Conservation (phyloP, 495 filamentous ascomycete species). For the Daldinia vernicosa region DNA sequence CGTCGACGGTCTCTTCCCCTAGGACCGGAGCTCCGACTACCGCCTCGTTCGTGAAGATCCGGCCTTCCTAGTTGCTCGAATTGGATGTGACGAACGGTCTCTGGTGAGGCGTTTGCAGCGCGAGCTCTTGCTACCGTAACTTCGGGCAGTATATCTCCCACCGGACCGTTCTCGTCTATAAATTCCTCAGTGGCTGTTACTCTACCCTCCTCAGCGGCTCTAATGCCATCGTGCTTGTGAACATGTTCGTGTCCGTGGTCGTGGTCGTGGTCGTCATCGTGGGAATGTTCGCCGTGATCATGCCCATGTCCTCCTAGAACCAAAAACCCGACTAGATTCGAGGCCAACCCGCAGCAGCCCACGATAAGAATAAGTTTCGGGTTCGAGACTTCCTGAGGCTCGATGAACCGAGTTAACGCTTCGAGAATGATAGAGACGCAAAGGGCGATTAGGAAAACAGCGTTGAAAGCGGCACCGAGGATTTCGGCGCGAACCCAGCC, state of each 20-base stretch:
- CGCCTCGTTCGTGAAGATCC: constrained; percentile 42
- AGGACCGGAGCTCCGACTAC: constrained; percentile 47
- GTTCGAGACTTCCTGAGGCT: constrained; percentile 84
- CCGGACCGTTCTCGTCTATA: constrained; percentile 45
- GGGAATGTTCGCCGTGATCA: constrained; percentile 64
- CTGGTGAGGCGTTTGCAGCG: constrained; percentile 39
- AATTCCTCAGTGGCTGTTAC: constrained; percentile 26
- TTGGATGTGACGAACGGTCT: constrained; percentile 49
- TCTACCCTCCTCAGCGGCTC: constrained; percentile 44
- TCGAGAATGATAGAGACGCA: constrained; percentile 96
- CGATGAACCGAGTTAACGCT: constrained; percentile 86
- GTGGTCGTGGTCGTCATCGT: constrained; percentile 55
- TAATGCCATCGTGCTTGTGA: constrained; percentile 45
- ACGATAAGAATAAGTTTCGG: constrained; percentile 87
- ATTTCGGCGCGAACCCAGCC: constrained; percentile 99
- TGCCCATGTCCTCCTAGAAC: constrained; percentile 95
- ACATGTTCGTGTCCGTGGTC: constrained; percentile 51
- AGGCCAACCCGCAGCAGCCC: constrained; percentile 83
- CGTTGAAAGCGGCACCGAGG: constrained; percentile 92
- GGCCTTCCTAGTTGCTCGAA: constrained; percentile 40
- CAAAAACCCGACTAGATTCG: constrained; percentile 87
- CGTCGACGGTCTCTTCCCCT: constrained; percentile 60
- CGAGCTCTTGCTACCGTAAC: constrained; percentile 48
- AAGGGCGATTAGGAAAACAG: constrained; percentile 94
- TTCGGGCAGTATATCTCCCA: constrained; percentile 56